Evolutionary conservation across 306 rosid species (phyloP).

Genomic region (Citrullus amarus): DNA sequence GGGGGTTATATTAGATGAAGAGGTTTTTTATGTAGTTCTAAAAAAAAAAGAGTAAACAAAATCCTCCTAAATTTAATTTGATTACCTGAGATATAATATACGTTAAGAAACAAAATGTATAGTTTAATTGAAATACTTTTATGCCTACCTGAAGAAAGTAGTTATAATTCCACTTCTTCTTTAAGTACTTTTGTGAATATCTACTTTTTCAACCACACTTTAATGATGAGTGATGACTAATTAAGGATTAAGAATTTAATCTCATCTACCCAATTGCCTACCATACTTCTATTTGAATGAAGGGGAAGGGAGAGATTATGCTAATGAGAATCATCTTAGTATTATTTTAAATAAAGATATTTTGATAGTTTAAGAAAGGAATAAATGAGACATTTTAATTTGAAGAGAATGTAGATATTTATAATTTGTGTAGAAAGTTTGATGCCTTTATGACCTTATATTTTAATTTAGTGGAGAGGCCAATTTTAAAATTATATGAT

Average conservation of each 20-base stretch:
- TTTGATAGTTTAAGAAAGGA: neutral
- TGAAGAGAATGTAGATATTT: neutral
- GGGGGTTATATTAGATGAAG: too few relatives aligned
- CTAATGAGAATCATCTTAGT: neutral
- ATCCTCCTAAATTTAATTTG: too few relatives aligned
- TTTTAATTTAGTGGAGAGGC: slow-evolving; percentile 1
- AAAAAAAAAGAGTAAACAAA: too few relatives aligned
- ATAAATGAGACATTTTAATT: neutral
- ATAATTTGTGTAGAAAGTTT: neutral
- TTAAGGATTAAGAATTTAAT: neutral
- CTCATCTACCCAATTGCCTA: neutral
- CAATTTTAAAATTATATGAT: neutral
- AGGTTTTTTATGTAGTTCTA: too few relatives aligned
- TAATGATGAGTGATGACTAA: neutral
- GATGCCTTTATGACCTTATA: neutral
- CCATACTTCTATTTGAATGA: neutral
- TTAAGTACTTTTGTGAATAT: neutral
- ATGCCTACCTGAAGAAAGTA: neutral
- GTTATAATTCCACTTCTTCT: neutral
- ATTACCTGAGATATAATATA: too few relatives aligned
- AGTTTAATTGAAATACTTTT: neutral
- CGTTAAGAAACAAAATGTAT: neutral
- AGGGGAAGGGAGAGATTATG: neutral
- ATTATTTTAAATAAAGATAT: neutral
- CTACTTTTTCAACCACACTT: neutral